Evolutionary conservation across 768 basidiomycete genomes (phyloP).

Genomic region (Tylopilus sp.): DNA sequence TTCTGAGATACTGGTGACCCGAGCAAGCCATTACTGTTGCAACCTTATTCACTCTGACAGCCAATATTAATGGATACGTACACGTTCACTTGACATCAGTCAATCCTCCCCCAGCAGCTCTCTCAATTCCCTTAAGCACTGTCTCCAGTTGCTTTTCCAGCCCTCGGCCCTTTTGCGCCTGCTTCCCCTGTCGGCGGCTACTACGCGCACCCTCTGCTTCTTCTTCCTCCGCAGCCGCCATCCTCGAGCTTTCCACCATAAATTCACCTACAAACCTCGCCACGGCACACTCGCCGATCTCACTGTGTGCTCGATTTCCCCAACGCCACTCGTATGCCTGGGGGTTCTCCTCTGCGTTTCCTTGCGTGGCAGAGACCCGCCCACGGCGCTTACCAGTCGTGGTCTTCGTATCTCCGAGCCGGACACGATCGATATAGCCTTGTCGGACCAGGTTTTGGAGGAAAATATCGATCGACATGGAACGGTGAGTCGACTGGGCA

Average conservation of each 20-base stretch:
- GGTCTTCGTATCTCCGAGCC: constrained; percentile 46
- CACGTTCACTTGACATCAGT: constrained; percentile 30
- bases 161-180: constrained; percentile 11
- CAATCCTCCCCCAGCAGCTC: constrained; percentile 52
- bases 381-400: constrained; percentile 53
- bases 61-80: no score
- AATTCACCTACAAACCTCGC: constrained; percentile 78
- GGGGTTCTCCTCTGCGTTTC: constrained; percentile 6
- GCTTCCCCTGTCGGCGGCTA: constrained; percentile 12
- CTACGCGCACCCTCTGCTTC: constrained; percentile 8
- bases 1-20: no score
- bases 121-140: constrained; percentile 28
- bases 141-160: constrained; percentile 29
- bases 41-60: no score
- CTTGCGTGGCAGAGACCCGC: constrained; percentile 45
- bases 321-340: constrained; percentile 74
- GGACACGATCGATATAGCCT: constrained; percentile 72
- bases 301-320: constrained; percentile 76
- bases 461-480: constrained; percentile 59
- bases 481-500: constrained; percentile 45
- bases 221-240: constrained; percentile 18
- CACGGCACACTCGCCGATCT: constrained; percentile 77
- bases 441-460: constrained; percentile 63
- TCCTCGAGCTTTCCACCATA: constrained; percentile 42
- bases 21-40: no score